phyloP scores from a whole-genome alignment of 306 rosid species.

The Malus asiatica region DNA sequence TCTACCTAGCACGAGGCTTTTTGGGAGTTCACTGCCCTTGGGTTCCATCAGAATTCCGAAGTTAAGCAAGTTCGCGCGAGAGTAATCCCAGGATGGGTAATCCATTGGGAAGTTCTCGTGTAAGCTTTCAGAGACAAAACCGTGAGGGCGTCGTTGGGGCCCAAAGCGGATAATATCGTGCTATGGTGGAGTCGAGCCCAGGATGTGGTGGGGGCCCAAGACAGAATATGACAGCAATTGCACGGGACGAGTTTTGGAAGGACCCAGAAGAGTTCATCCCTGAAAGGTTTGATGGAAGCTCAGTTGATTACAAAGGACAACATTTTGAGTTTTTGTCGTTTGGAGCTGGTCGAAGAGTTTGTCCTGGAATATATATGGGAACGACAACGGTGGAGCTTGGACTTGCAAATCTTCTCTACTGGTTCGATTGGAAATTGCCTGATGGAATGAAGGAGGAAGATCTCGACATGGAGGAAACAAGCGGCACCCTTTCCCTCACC shows the following conservation, averaged over 20 bases:
- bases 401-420: conserved; percentile 38
- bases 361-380: conserved; percentile 28
- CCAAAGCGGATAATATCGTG: too few relatives aligned
- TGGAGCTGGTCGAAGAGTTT: conserved; percentile 39
- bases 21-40: too few relatives aligned
- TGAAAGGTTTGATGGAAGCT: conserved; percentile 29
- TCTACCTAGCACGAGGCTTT: too few relatives aligned
- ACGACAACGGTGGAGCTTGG: conserved; percentile 5
- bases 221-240: conserved; percentile 12
- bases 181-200: too few relatives aligned
- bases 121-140: too few relatives aligned
- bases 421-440: conserved; percentile 40
- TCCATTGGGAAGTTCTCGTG: too few relatives aligned
- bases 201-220: too few relatives aligned
- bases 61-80: too few relatives aligned
- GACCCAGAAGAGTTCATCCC: conserved; percentile 25
- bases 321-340: conserved; percentile 36
- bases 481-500: conserved; percentile 4
- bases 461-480: conserved; percentile 34
- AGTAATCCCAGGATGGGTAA: too few relatives aligned
- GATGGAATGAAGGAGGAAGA: conserved; percentile 25
- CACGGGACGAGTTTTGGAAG: conserved; percentile 16
- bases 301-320: conserved; percentile 33
- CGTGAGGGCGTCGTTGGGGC: too few relatives aligned
- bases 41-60: too few relatives aligned